Base-by-base conservation (phyloP, 176 grass and related monocot species). In the Zoysia japonica region DNA sequence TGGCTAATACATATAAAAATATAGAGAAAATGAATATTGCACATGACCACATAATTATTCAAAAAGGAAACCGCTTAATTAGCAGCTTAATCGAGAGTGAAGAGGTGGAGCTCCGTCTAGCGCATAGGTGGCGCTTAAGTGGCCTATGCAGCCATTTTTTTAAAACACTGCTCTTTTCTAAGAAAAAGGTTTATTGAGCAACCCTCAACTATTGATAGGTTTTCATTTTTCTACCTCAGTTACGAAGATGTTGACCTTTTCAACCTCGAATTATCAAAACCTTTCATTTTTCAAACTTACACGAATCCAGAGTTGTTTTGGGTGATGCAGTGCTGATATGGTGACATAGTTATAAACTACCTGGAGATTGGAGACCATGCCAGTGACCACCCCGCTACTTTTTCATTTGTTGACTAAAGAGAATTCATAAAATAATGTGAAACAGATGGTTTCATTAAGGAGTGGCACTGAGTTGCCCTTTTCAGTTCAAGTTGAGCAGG, bases 401-500 rank as follows among this genome's bases (percentile, higher is more conserved):
- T 14, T 9, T 74, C 13, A 61, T 35, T 78, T 13, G 2, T 14
- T 74, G 46, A 67, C 12, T 16, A 11, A 81, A 67, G 1, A 0
- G 46, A 75, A 10, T 60, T 60, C 9, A 9, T 60, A 67, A 70
- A 40, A 47, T 1, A 2, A 56, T 4, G 16, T n/a, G 54, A 19
- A 19, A 83, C n/a, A 9, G 48, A 20, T 5, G 14, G 52, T 74
- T 81, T 73, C 14, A 74, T 79, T 15, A 28, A 28, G 28, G 28
- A 28, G 28, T 28, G 28, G 28, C 28, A 47, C 47, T 68, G 47
- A 65, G 82, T 69, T 9, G 2, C 61, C 65, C 41, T 48, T 55
- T 72, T 78, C 68, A 78, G 60, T 63, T 65, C 53, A 80, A 19
- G 37, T 75, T 69, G 61, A 78, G 47, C 66, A 71, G 38, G 60